A percentile compares a stretch with the other conserved stretches of the same genome.
phyloP scores from a whole-genome alignment of 1,284 basidiomycete genomes.

The Lignosus rhinocerotis region DNA sequence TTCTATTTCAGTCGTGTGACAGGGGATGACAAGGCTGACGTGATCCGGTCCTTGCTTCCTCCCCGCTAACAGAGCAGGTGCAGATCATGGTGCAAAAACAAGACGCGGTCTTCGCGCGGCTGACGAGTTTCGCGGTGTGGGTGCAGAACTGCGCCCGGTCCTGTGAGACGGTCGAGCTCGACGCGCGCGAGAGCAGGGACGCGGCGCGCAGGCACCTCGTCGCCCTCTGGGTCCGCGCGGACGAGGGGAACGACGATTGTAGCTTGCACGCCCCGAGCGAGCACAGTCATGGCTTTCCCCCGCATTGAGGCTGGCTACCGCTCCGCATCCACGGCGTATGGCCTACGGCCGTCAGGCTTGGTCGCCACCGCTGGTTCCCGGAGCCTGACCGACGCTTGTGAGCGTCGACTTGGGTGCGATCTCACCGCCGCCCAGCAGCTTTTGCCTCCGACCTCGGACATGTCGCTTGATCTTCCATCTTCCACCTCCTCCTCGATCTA shows the following conservation, averaged over 20 bases:
- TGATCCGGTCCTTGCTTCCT: neutral
- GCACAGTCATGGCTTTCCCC: constrained; percentile 10
- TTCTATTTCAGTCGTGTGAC: too few species aligned
- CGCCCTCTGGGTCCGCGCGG: constrained; percentile 24
- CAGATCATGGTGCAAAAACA: constrained; percentile 28
- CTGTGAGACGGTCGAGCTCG: constrained; percentile 26
- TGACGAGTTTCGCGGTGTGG: constrained; percentile 28
- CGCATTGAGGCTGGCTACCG: neutral
- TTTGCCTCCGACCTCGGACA: too few species aligned
- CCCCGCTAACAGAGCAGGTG: constrained; percentile 19
- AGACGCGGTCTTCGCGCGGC: constrained; percentile 25
- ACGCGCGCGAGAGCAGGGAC: constrained; percentile 21
- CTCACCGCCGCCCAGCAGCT: too few species aligned
- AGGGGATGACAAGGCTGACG: neutral
- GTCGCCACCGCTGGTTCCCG: too few species aligned
- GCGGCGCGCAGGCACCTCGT: constrained; percentile 23
- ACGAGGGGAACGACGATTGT: constrained; percentile 16
- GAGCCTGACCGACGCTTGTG: too few species aligned
- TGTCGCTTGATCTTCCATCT: too few species aligned
- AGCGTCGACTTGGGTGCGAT: too few species aligned
- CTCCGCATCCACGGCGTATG: too few species aligned
- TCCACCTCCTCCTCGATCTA: too few species aligned
- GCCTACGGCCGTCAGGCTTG: too few species aligned
- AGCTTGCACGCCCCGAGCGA: constrained; percentile 16
- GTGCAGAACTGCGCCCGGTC: constrained; percentile 27